Base-by-base conservation (phyloP, 2,329 filamentous ascomycete genomes). In the Diaporthe australafricana region DNA sequence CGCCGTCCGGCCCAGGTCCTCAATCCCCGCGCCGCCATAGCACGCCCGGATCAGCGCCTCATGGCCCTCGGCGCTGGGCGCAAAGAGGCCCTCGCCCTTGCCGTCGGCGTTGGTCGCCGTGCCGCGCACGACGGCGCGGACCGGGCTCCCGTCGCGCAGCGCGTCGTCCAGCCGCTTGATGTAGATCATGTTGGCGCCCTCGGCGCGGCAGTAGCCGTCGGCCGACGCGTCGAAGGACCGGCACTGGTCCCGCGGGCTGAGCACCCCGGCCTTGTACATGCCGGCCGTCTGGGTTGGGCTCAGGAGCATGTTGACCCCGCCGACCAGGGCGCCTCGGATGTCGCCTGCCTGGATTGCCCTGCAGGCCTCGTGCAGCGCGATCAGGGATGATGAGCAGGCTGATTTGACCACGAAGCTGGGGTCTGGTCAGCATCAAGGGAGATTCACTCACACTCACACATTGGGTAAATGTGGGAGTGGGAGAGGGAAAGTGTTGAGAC, bases 121-220 rank as follows among this genome's bases (percentile, higher is more conserved):
- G n/a, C 82, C 84, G 35, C 81, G 80, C 60, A 90, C 87, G 47
- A 89, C 80, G 8, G 85, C 85, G 45, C 84, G 81, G 71, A 89
- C 86, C 2, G 84, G 83, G 75, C 92, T 88, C 27, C 86, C 86
- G 17, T 65, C 68, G 2, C 48, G 42, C 2, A 65, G 17, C 4
- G 57, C 68, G 2, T 17, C 27, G 12, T 22, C 47, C 5, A 65
- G 57, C 71, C 83, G 84, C 80, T 92, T 92, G 11, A 92, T 77
- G 16, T 91, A 77, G 4, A 92, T 74, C 63, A 86, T 82, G 5
- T 82, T 87, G 25, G 86, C 84, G 3, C 88, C 90, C 75, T 92
- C 90, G 8, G 88, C 90, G 6, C 90, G 85, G 0, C 85, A 89
- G 75, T 90, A 93, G 0, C 91, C 91, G 69, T 87, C 79, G 0